Evolutionary conservation across 2,329 filamentous ascomycete genomes (phyloP).

Genomic region (Fusarium austroafricanum): DNA sequence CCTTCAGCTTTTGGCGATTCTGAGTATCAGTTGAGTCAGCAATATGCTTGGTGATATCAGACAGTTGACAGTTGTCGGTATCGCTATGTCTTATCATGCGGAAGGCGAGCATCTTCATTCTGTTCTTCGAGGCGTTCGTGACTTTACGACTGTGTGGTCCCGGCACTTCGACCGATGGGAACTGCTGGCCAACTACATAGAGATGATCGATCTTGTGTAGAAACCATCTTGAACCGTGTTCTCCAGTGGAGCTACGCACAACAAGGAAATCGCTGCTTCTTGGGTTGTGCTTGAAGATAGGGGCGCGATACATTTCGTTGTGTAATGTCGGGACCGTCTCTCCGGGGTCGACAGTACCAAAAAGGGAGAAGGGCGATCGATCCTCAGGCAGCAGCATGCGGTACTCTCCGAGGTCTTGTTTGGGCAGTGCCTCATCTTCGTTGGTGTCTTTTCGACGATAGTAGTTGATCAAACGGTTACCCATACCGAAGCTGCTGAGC

Average conservation of each 20-base stretch:
- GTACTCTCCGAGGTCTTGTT: conserved; percentile 87
- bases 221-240: conserved; percentile 82
- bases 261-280: conserved; percentile 88
- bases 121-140: conserved; percentile 95
- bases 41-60: conserved; percentile 92
- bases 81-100: conserved; percentile 84
- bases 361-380: conserved; percentile 94
- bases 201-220: conserved; percentile 91
- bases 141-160: conserved; percentile 94
- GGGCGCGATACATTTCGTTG: conserved; percentile 95
- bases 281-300: conserved; percentile 87
- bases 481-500: conserved; percentile 97
- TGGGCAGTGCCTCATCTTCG: conserved; percentile 81
- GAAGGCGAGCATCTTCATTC: conserved; percentile 95
- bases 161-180: conserved; percentile 91
- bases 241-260: conserved; percentile 82
- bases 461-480: conserved; percentile 95
- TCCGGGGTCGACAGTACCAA: conserved; percentile 91
- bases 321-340: conserved; percentile 91
- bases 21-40: conserved; percentile 94
- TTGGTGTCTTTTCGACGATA: conserved; percentile 82
- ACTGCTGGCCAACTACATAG: conserved; percentile 90
- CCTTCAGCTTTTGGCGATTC: conserved; percentile 95
- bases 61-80: conserved; percentile 75
- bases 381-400: conserved; percentile 91